Percentiles rank a stretch among this genome's conserved stretches.
phyloP scores from a whole-genome alignment of 106 monocot genomes.

The Amphibolis antarctica region DNA sequence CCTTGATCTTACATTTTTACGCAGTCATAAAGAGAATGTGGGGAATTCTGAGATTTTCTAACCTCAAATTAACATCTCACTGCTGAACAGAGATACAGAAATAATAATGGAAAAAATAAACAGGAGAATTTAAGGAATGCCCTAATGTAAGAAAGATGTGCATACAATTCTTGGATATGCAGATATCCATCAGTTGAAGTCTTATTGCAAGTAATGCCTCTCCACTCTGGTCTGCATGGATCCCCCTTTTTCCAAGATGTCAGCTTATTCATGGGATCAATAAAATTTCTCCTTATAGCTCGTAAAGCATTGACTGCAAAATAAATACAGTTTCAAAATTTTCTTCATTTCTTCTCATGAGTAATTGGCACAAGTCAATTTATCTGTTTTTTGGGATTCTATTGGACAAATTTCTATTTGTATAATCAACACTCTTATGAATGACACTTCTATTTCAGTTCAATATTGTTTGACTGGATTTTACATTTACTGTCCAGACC shows the following conservation, averaged over 20 bases:
- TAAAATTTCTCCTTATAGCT: slow-evolving; percentile 30
- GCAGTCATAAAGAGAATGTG: too few relatives aligned
- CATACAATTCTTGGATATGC: slow-evolving; percentile 79
- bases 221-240: slow-evolving; percentile 76
- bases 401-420: too few relatives aligned
- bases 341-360: neutral
- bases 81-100: neutral
- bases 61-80: too few relatives aligned
- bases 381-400: neutral
- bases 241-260: slow-evolving; percentile 50
- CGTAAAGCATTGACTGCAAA: slow-evolving; percentile 53
- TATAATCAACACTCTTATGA: too few relatives aligned
- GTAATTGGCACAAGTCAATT: neutral
- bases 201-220: slow-evolving; percentile 60
- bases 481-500: too few relatives aligned
- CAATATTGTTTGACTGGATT: too few relatives aligned
- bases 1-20: too few relatives aligned
- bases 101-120: neutral
- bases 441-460: too few relatives aligned
- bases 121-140: neutral
- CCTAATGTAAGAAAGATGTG: neutral
- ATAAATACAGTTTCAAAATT: neutral
- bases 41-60: too few relatives aligned
- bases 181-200: slow-evolving; percentile 52
- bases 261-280: slow-evolving; percentile 40